These are phyloP conservation scores for Pilaira anomala DNA, from an alignment of 192 early-diverging fungal genomes.

Conservation along the genomic window DNA sequence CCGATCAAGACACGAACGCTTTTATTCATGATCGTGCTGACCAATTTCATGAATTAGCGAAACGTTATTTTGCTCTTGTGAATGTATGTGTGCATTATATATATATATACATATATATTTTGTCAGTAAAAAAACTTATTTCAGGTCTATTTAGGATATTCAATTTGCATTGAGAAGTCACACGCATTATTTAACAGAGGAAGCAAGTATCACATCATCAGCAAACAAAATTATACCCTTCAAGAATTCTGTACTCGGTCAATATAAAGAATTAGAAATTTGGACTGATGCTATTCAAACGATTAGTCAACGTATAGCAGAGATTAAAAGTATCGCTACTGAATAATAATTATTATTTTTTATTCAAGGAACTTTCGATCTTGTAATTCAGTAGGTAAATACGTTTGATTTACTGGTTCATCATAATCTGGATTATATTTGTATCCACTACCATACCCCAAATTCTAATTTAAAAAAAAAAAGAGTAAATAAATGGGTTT, in stretches of 20 bases:
- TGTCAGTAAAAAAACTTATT: neutral
- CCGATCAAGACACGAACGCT: conserved; percentile 1
- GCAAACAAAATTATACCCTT: conserved; percentile 29
- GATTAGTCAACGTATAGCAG: conserved; percentile 11
- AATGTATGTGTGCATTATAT: conserved; percentile 16
- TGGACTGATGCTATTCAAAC: conserved; percentile 23
- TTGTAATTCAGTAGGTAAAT: conserved; percentile 68
- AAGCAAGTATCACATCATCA: conserved; percentile 17
- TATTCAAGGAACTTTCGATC: conserved; percentile 55
- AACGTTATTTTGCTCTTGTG: conserved; percentile 22
- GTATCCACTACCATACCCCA: conserved; percentile 79
- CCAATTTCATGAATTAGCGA: conserved; percentile 14
- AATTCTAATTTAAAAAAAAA: conserved; percentile 35
- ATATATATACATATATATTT: neutral
- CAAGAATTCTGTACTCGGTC: conserved; percentile 12
- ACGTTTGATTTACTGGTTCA: conserved; percentile 72
- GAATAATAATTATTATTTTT: neutral
- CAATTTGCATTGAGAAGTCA: conserved; percentile 25
- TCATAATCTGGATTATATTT: conserved; percentile 81
- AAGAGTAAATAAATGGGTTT: neutral
- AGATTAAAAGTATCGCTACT: conserved; percentile 2
- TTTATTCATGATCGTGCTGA: neutral
- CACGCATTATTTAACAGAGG: conserved; percentile 23
- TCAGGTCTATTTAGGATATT: too few relatives aligned
- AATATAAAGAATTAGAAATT: conserved; percentile 26